Conservation (phyloP, 192 early-diverging fungal genomes). For the Gaertneriomyces sp. region DNA sequence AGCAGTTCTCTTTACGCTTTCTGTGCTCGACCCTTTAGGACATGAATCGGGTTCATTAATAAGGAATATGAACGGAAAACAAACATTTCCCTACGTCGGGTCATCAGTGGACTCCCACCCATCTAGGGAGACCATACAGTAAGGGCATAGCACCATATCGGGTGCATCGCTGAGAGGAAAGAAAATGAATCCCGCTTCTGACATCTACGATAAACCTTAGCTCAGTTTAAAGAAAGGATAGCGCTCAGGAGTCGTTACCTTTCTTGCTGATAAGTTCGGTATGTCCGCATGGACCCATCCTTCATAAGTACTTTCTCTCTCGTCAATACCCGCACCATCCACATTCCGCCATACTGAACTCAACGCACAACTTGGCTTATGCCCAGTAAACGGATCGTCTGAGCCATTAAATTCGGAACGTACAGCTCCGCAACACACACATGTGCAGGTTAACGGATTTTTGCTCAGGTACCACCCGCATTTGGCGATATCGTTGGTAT, state of each 20-base stretch:
- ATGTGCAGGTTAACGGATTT: conserved; percentile 3
- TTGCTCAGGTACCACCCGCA: conserved; percentile 12
- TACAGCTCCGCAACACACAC: conserved; percentile 10
- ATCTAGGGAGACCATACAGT: conserved; percentile 23
- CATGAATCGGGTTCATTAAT: neutral
- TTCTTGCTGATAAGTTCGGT: neutral
- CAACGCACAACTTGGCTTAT: neutral
- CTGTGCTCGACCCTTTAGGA: conserved; percentile 11
- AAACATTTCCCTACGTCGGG: conserved; percentile 19
- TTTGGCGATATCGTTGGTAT: neutral
- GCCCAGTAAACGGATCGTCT: conserved; percentile 17
- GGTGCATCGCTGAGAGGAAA: conserved; percentile 7
- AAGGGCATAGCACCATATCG: conserved; percentile 21
- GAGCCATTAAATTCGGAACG: neutral
- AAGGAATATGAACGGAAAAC: neutral
- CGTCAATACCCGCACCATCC: neutral
- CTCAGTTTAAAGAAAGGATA: neutral
- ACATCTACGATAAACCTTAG: conserved; percentile 14
- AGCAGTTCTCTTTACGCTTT: conserved; percentile 9
- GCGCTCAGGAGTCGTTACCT: neutral
- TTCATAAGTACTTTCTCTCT: conserved; percentile 11
- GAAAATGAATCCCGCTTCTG: conserved; percentile 26
- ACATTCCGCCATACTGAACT: conserved; percentile 7
- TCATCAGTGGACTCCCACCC: conserved; percentile 30
- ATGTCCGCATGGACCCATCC: conserved; percentile 11